Percentiles rank a stretch among this genome's conserved stretches.
These are phyloP conservation scores for Kodamaea fungicola DNA, from an alignment of 1,139 yeast species.

Conservation along the genomic window DNA sequence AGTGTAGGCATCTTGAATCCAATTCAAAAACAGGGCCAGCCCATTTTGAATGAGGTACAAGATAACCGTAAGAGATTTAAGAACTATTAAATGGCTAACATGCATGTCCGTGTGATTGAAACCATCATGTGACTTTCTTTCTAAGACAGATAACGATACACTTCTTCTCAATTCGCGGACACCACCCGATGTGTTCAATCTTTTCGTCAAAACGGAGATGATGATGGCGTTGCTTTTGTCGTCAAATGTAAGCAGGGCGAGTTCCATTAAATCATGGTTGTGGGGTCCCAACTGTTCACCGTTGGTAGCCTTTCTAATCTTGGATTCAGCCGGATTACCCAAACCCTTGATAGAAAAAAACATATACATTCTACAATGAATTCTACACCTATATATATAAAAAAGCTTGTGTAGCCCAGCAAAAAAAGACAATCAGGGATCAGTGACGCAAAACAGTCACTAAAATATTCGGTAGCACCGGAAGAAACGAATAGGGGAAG, in stretches of 20 bases:
- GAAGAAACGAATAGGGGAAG: too few species aligned
- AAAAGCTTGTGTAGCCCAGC: not conserved
- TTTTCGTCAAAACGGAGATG: slow-evolving; percentile 12
- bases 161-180: slow-evolving; percentile 1
- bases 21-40: slow-evolving; percentile 28
- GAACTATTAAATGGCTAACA: slow-evolving; percentile 3
- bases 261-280: slow-evolving; percentile 33
- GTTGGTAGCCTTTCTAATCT: slow-evolving; percentile 26
- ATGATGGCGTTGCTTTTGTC: slow-evolving; percentile 15
- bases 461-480: not conserved
- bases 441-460: not conserved
- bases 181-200: slow-evolving; percentile 5
- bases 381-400: not conserved
- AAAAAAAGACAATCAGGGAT: too few species aligned
- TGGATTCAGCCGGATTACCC: slow-evolving; percentile 12
- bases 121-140: not conserved
- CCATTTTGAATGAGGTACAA: slow-evolving; percentile 39
- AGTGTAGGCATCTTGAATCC: slow-evolving; percentile 21
- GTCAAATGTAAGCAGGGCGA: slow-evolving; percentile 27
- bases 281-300: slow-evolving; percentile 40
- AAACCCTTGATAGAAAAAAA: slow-evolving; percentile 3
- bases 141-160: slow-evolving; percentile 1
- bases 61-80: slow-evolving; percentile 36
- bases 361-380: slow-evolving; percentile 1
- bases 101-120: not conserved